phyloP scores from a whole-genome alignment of 2,329 filamentous ascomycete species.

The Xylariaceae sp. region DNA sequence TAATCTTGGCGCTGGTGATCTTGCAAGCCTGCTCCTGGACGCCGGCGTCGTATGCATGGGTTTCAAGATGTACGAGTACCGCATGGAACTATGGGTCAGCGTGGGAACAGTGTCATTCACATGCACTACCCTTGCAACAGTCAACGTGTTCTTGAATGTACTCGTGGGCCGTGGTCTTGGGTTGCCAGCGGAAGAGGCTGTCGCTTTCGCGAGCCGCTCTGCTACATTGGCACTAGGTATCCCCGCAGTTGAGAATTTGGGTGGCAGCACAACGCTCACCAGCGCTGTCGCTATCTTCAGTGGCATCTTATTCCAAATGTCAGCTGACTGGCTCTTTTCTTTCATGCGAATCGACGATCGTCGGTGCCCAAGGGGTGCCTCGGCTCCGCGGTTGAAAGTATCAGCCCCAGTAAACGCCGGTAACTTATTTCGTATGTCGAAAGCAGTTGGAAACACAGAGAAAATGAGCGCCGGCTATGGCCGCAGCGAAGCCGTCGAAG shows the following conservation, averaged over 20 bases:
- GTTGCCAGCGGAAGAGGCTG: constrained; percentile 27
- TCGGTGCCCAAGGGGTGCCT: neutral
- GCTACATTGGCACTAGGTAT: constrained; percentile 33
- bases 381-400: neutral
- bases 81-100: constrained; percentile 30
- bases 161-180: constrained; percentile 27
- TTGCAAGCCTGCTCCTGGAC: constrained; percentile 30
- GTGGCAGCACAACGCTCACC: constrained; percentile 31
- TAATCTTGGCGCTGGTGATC: constrained; percentile 32
- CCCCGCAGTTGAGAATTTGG: constrained; percentile 29
- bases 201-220: constrained; percentile 32
- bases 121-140: constrained; percentile 24
- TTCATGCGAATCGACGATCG: constrained; percentile 27
- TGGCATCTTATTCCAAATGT: constrained; percentile 34
- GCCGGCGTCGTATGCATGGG: constrained; percentile 33
- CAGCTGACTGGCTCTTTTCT: constrained; percentile 29
- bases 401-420: neutral
- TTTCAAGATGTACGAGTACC: constrained; percentile 36
- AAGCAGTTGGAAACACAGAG: constrained; percentile 4
- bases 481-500: constrained; percentile 5
- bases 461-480: neutral
- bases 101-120: constrained; percentile 28
- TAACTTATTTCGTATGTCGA: neutral
- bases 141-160: constrained; percentile 31
- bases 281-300: constrained; percentile 32